Conservation (phyloP, 2,329 filamentous ascomycete genomes). For the Xylogone sp. region DNA sequence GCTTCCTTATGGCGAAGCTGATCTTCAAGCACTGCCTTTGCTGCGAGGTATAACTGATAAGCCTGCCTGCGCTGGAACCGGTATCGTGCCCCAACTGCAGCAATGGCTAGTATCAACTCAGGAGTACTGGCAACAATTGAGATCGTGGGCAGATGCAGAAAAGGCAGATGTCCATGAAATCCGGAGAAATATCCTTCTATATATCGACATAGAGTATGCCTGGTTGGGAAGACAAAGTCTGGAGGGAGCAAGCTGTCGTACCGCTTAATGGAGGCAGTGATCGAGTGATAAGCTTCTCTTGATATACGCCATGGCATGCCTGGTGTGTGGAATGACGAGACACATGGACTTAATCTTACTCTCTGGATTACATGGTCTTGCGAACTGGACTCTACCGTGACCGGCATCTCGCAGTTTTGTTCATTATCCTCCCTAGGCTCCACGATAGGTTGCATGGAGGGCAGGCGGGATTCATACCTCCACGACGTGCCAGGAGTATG, state of each 20-base stretch:
- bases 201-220: neutral
- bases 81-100: conserved; percentile 1
- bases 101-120: conserved; percentile 1
- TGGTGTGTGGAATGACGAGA: neutral
- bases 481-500: neutral
- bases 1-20: neutral
- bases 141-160: conserved; percentile 1
- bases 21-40: neutral
- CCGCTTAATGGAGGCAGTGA: neutral
- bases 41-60: conserved; percentile 1
- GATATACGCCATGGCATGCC: conserved; percentile 5
- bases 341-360: neutral
- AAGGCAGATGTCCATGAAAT: conserved; percentile 2
- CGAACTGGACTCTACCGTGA: neutral
- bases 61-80: neutral
- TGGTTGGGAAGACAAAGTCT: conserved; percentile 2
- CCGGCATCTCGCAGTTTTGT: neutral
- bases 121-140: neutral
- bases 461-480: neutral
- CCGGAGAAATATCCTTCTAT: conserved; percentile 2
- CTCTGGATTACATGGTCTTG: neutral
- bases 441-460: no score
- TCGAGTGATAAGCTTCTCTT: neutral
- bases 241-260: conserved; percentile 3
- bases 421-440: neutral